These are phyloP conservation scores for Collybia mongolica DNA, from an alignment of 768 basidiomycete species.

Conservation along the genomic window DNA sequence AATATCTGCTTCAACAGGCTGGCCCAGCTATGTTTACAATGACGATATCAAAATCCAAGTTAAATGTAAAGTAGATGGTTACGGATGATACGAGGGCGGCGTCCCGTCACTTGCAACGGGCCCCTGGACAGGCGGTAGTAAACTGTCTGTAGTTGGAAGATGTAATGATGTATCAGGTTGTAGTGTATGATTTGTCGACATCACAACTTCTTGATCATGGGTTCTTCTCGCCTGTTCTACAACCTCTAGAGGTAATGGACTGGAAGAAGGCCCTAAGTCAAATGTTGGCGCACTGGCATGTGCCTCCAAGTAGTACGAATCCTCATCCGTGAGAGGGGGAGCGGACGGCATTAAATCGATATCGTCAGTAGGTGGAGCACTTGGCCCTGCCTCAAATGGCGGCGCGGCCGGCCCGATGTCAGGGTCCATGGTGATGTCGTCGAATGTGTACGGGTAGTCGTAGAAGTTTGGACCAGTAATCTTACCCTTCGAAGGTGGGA, in stretches of 20 bases:
- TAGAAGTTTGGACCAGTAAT: constrained; percentile 37
- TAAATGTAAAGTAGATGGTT: constrained; percentile 8
- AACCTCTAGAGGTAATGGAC: neutral
- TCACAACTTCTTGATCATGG: constrained; percentile 2
- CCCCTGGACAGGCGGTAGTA: constrained; percentile 12
- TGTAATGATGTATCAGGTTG: neutral
- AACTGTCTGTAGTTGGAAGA: neutral
- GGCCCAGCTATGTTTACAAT: neutral
- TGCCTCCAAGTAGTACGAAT: constrained; percentile 10
- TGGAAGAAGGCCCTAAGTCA: constrained; percentile 2
- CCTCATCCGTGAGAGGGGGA: constrained; percentile 16
- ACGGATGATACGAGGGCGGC: constrained; percentile 16
- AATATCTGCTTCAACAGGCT: too few relatives aligned
- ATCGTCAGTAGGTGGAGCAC: constrained; percentile 28
- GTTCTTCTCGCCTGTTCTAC: neutral
- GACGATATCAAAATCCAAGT: constrained; percentile 9
- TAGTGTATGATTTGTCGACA: constrained; percentile 4
- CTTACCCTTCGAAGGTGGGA: constrained; percentile 43
- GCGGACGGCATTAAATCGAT: constrained; percentile 45
- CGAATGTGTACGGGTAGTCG: constrained; percentile 40
- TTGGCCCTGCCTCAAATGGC: constrained; percentile 42
- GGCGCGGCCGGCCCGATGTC: constrained; percentile 41
- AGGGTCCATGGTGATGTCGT: constrained; percentile 30
- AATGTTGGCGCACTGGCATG: constrained; percentile 10
- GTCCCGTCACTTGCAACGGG: constrained; percentile 20